Evolutionary conservation across 2,329 filamentous ascomycete genomes (phyloP).

Genomic region (Aureobasidium zeae): DNA sequence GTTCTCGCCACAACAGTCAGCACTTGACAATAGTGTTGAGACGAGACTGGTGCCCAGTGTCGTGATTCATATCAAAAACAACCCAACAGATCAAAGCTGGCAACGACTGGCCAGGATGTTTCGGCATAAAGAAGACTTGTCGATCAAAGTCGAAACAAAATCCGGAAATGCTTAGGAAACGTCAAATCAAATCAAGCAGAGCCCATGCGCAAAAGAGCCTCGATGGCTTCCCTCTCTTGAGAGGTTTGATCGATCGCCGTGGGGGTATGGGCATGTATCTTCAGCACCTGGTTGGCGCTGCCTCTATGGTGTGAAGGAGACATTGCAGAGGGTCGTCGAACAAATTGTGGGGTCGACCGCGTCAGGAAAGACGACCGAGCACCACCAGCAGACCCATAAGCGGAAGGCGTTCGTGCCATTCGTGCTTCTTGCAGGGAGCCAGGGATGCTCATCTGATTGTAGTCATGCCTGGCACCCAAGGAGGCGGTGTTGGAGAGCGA

Average conservation of each 20-base stretch:
- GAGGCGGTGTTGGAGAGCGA: conserved; percentile 31
- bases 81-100: too few relatives aligned
- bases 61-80: too few relatives aligned
- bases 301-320: neutral
- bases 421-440: conserved; percentile 14
- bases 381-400: conserved; percentile 12
- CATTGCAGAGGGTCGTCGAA: conserved; percentile 13
- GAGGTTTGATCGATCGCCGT: conserved; percentile 38
- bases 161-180: too few relatives aligned
- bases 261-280: neutral
- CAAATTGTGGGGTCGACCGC: conserved; percentile 10
- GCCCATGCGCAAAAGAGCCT: conserved; percentile 70
- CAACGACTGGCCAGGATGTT: neutral
- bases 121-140: neutral
- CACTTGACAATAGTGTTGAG: conserved; percentile 26
- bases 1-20: conserved; percentile 27
- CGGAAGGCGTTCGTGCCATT: conserved; percentile 14
- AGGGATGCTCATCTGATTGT: conserved; percentile 19
- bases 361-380: conserved; percentile 16
- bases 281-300: conserved; percentile 1
- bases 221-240: conserved; percentile 72
- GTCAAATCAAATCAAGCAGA: conserved; percentile 46
- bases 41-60: conserved; percentile 29
- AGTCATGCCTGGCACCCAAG: conserved; percentile 16
- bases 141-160: neutral